Evolutionary conservation across 495 filamentous ascomycete species (phyloP), one percentile per base, ranked within the genome.

Genomic region (Immersiella caudata): DNA sequence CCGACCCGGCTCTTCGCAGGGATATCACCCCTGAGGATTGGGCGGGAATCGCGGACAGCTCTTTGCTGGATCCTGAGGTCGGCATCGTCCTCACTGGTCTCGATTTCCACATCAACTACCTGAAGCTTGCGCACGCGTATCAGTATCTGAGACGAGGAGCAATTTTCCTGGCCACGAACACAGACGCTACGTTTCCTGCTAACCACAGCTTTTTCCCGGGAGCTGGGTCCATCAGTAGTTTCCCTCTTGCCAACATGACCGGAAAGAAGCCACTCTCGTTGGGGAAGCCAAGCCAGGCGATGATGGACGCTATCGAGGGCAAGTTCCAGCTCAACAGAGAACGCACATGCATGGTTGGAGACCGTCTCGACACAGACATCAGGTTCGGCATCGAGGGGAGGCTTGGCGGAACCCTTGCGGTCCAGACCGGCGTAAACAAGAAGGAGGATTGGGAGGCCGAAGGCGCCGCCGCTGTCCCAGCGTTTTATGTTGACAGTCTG

Each of bases 301-400:
- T 99, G 95, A 97, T 99, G 95, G 94, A 97, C 79, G 92, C 96
- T 7, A 90, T 99, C 73, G 94, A 98, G 82, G 94, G 94, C 35
- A 97, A 94, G 79, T 97, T 97, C 75, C 81, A 86, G 63, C 90
- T 99, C 61, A 92, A 98, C 75, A 87, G 93, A 49, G 88, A 82
- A 55, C 87, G 87, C 60, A 88, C 96, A 1, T 98, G 96, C 76
- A 99, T 99, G 96, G 88, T 99, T 29, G 95, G 95, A 5, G 95
- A 99, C 79, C 85, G 95, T 50, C 83, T 95, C 58, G 90, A 98
- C 76, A 99, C 95, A 0, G 95, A 99, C 83, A 97, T 99, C 71
- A 87, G 89, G 71, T 99, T 99, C 78, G 95, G 95, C 12, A 83
- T 97, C 67, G 91, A 98, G 77, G 95, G 94, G 0, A 87, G 89